Percentiles rank a stretch among this genome's conserved stretches.
These are phyloP conservation scores for Camellia oleifera DNA, from an alignment of 179 eudicot genomes.

Conservation along the genomic window DNA sequence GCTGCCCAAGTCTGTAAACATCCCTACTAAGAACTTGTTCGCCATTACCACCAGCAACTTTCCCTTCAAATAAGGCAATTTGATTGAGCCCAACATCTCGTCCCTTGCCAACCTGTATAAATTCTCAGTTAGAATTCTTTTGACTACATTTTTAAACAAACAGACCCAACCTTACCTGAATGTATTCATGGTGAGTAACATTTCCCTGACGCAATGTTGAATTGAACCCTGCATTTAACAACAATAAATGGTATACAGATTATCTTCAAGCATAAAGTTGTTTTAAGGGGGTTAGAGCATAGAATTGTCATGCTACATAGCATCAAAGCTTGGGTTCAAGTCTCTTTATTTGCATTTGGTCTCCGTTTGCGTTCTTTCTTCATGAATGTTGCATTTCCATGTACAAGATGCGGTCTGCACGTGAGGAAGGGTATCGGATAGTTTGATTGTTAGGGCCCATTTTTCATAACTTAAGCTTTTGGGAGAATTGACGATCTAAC, in stretches of 20 bases:
- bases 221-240: constrained; percentile 71
- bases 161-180: constrained; percentile 59
- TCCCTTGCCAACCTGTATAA: constrained; percentile 92
- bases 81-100: constrained; percentile 99
- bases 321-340: no score
- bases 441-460: no score
- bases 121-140: constrained; percentile 15
- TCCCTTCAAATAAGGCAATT: constrained; percentile 97
- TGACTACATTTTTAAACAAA: not conserved
- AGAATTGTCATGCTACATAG: no score
- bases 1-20: constrained; percentile 95
- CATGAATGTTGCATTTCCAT: no score
- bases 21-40: constrained; percentile 99
- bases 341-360: no score
- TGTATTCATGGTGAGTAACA: constrained; percentile 97
- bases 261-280: not conserved
- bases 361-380: no score
- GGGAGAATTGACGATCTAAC: no score
- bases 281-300: not conserved
- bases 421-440: no score
- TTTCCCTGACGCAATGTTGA: constrained; percentile 97
- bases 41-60: constrained; percentile 99
- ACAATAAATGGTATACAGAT: not conserved
- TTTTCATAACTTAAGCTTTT: no score
- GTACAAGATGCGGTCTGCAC: no score